Evolutionary conservation across 345 rosid genomes (phyloP).

Genomic region (Arabidopsis suecica): DNA sequence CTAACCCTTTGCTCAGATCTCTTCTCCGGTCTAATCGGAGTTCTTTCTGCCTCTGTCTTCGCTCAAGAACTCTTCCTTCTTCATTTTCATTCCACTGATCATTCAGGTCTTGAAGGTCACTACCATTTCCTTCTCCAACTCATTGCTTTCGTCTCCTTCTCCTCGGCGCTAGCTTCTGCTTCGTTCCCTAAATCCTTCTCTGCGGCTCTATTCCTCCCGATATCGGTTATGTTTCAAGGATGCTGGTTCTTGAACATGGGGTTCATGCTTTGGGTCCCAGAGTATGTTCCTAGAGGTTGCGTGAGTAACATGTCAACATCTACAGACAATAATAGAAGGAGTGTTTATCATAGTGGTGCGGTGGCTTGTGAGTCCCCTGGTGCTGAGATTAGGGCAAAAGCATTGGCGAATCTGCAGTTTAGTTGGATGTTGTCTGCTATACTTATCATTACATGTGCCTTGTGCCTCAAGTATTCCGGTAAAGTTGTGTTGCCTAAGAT

Average conservation of each 20-base stretch:
- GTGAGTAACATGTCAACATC: constrained; percentile 42
- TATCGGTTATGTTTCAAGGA: constrained; percentile 78
- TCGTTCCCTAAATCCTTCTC: constrained; percentile 58
- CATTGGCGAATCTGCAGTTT: constrained; percentile 86
- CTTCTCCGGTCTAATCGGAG: constrained; percentile 58
- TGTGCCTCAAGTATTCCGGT: constrained; percentile 59
- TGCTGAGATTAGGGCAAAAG: constrained; percentile 73
- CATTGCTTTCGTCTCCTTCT: constrained; percentile 63
- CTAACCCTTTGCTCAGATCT: constrained; percentile 51
- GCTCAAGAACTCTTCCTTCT: constrained; percentile 86
- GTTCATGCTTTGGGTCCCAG: constrained; percentile 79
- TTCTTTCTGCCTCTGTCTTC: constrained; percentile 68
- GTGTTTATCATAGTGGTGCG: constrained; percentile 62
- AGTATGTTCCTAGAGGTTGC: constrained; percentile 72
- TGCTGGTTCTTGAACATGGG: constrained; percentile 92
- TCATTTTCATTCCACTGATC: constrained; percentile 89
- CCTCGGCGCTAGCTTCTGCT: constrained; percentile 59
- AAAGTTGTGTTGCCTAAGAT: constrained; percentile 44
- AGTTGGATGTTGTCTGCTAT: constrained; percentile 83
- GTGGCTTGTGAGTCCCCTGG: constrained; percentile 61
- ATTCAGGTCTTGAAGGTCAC: constrained; percentile 86
- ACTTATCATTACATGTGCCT: constrained; percentile 60
- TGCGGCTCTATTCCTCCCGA: constrained; percentile 62
- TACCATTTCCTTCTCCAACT: constrained; percentile 91
- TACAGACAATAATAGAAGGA: constrained; percentile 14